Evolutionary conservation across 352 stramenopile species (phyloP).

Genomic region (Phytopythium oedochilum): DNA sequence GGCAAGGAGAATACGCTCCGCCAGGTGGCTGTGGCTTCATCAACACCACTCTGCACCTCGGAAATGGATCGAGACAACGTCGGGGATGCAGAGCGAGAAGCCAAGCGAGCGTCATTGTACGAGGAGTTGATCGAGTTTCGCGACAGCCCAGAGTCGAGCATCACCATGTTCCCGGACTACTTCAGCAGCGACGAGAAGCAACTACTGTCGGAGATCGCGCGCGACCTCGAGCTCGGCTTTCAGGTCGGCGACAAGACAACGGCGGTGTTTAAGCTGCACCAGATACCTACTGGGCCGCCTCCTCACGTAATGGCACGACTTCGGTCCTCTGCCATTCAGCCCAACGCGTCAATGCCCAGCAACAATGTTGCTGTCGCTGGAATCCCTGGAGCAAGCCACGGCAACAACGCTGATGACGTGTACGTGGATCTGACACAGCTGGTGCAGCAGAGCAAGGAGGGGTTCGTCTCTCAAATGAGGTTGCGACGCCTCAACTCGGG

Average conservation of each 20-base stretch:
- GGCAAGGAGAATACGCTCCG: neutral
- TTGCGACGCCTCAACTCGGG: constrained; percentile 54
- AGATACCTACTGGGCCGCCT: neutral
- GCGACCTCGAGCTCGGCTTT: constrained; percentile 46
- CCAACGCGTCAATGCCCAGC: constrained; percentile 6
- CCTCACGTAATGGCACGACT: constrained; percentile 6
- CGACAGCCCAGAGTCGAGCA: constrained; percentile 32
- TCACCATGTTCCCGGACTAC: constrained; percentile 68
- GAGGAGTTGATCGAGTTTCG: constrained; percentile 66
- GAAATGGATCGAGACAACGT: neutral
- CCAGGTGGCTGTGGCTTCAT: neutral
- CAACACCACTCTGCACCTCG: neutral
- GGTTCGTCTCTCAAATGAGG: constrained; percentile 58
- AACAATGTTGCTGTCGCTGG: no score
- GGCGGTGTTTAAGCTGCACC: constrained; percentile 51
- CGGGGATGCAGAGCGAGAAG: neutral
- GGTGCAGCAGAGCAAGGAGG: constrained; percentile 69
- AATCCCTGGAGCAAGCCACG: constrained; percentile 5
- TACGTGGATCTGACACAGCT: constrained; percentile 68
- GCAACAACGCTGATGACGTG: constrained; percentile 34
- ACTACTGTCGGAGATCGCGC: constrained; percentile 42
- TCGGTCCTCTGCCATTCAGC: constrained; percentile 5
- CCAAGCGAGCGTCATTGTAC: constrained; percentile 35
- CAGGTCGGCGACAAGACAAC: constrained; percentile 63
- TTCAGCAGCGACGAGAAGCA: constrained; percentile 49